Conservation (phyloP, 2,329 filamentous ascomycete species). For the Aschersonia sp. region DNA sequence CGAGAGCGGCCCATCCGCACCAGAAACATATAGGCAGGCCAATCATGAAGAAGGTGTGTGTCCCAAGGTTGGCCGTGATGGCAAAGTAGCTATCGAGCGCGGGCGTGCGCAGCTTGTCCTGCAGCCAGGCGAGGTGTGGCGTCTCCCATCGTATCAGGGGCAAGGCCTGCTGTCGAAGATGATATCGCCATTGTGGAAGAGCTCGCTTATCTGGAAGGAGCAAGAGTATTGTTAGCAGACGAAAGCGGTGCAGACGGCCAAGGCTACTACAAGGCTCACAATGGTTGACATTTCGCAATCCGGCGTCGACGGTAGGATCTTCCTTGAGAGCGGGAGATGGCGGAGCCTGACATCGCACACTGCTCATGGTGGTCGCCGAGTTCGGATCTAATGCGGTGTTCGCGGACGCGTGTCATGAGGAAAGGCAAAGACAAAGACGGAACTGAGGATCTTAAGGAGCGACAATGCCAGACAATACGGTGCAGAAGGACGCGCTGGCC, state of each 20-base stretch:
- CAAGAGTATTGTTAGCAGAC: neutral
- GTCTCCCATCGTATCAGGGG: constrained; percentile 91
- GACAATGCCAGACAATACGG: neutral
- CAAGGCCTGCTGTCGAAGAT: constrained; percentile 64
- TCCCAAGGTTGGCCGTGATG: constrained; percentile 88
- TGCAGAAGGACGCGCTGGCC: too few relatives aligned
- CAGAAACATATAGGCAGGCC: constrained; percentile 90
- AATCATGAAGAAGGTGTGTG: constrained; percentile 98
- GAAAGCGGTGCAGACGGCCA: too few relatives aligned
- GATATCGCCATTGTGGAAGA: constrained; percentile 81
- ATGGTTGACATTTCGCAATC: constrained; percentile 66
- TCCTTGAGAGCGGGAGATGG: constrained; percentile 8
- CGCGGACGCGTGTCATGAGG: neutral
- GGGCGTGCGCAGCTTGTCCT: constrained; percentile 66
- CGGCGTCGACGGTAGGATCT: constrained; percentile 44
- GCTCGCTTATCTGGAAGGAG: constrained; percentile 54
- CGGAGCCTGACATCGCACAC: constrained; percentile 17
- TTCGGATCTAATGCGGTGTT: too few relatives aligned
- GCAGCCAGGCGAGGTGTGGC: constrained; percentile 78
- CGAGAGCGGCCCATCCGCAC: constrained; percentile 77
- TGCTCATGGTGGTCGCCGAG: constrained; percentile 13
- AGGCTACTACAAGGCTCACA: constrained; percentile 28
- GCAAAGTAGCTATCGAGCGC: constrained; percentile 93
- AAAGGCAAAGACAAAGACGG: neutral
- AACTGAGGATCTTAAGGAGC: neutral